Percentiles rank a stretch among this genome's conserved stretches.
Conservation (phyloP, 2,329 filamentous ascomycete species). For the Zalaria sp. region DNA sequence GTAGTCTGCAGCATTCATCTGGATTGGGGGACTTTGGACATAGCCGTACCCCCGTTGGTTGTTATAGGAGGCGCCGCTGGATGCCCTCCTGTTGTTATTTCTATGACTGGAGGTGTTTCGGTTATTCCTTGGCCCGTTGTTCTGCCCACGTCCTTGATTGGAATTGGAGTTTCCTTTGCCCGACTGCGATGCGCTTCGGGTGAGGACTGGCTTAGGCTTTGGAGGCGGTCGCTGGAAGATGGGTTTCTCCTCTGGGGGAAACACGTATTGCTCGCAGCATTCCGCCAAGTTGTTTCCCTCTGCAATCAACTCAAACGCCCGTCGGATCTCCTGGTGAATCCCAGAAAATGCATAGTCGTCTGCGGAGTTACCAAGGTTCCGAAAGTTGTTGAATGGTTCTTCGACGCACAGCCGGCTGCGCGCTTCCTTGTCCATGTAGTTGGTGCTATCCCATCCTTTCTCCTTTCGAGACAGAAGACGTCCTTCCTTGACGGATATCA, state of each 20-base stretch:
- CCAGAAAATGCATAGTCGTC: constrained; percentile 91
- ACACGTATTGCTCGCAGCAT: constrained; percentile 79
- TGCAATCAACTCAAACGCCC: constrained; percentile 72
- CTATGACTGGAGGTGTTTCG: constrained; percentile 35
- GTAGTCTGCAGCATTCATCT: constrained; percentile 25
- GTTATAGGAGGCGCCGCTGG: constrained; percentile 38
- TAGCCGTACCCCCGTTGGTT: constrained; percentile 21
- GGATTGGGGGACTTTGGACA: constrained; percentile 28
- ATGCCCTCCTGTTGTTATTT: constrained; percentile 39
- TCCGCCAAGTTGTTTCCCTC: constrained; percentile 60
- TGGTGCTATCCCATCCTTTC: constrained; percentile 69
- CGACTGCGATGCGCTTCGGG: constrained; percentile 30
- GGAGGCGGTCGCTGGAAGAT: constrained; percentile 41
- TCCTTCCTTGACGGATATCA: constrained; percentile 74
- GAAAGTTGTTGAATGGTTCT: constrained; percentile 80
- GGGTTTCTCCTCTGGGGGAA: constrained; percentile 62
- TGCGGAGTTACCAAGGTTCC: constrained; percentile 91
- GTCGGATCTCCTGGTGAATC: constrained; percentile 74
- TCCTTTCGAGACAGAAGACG: constrained; percentile 65
- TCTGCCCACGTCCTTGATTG: constrained; percentile 6
- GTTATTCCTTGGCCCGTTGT: constrained; percentile 31
- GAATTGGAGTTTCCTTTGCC: constrained; percentile 31
- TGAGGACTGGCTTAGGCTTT: constrained; percentile 41
- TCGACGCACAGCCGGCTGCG: constrained; percentile 80
- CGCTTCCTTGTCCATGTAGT: constrained; percentile 29